Percentiles rank a stretch among this genome's conserved stretches.
phyloP scores from a whole-genome alignment of 148 eudicot genomes.

The Bassia scoparia region DNA sequence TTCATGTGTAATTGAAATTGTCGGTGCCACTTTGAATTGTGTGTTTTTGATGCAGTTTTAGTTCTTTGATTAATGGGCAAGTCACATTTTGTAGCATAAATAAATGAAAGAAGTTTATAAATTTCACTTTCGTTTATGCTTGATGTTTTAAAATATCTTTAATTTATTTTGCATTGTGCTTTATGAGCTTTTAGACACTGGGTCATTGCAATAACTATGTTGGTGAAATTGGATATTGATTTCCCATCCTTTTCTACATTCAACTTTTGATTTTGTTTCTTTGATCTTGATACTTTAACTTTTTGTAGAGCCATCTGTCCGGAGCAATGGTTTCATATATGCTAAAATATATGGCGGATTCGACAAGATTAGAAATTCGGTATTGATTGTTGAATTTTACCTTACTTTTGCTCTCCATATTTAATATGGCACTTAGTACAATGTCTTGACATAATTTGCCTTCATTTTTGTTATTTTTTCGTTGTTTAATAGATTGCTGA shows the following conservation, averaged over 20 bases:
- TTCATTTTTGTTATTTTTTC: conserved; percentile 5
- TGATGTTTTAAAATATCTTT: background rate
- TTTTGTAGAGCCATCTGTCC: conserved; percentile 60
- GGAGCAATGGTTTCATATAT: conserved; percentile 80
- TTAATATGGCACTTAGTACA: conserved; percentile 5
- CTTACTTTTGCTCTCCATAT: background rate
- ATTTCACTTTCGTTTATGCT: background rate
- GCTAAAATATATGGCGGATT: conserved; percentile 92
- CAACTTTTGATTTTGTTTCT: background rate
- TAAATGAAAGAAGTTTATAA: background rate
- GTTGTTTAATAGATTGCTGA: conserved; percentile 75
- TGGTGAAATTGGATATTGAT: background rate
- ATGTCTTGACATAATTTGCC: background rate
- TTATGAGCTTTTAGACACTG: background rate
- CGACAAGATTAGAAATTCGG: conserved; percentile 80
- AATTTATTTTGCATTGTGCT: background rate
- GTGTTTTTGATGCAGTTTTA: background rate
- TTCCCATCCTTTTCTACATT: background rate
- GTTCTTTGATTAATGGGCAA: background rate
- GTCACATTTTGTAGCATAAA: background rate
- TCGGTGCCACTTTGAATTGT: background rate
- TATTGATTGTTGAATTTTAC: conserved; percentile 33
- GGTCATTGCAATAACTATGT: background rate
- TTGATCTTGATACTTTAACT: conserved; percentile 15
- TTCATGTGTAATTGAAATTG: background rate